Percentiles rank a stretch among this genome's conserved stretches.
phyloP scores from a whole-genome alignment of 139 green algal genomes.

The Ettlia oleoabundans region DNA sequence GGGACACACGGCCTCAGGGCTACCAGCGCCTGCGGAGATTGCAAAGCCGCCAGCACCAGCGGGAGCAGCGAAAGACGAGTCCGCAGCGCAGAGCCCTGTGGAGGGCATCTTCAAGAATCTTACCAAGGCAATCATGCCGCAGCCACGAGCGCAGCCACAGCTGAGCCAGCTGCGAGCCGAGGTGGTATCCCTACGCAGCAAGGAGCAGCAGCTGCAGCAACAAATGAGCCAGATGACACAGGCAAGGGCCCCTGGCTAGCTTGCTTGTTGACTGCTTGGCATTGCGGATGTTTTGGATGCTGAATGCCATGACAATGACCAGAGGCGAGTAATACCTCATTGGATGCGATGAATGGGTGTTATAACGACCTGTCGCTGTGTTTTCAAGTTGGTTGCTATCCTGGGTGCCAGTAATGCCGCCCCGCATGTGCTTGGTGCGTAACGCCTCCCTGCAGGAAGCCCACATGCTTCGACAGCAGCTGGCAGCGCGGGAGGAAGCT shows the following conservation, averaged over 20 bases:
- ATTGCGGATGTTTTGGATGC: neutral
- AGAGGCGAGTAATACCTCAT: too few relatives aligned
- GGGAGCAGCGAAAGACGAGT: too few relatives aligned
- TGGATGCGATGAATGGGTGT: neutral
- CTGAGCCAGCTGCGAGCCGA: neutral
- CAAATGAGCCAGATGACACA: neutral
- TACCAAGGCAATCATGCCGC: neutral
- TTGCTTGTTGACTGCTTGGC: neutral
- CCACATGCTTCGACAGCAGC: neutral
- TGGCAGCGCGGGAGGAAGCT: neutral
- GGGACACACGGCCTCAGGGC: too few relatives aligned
- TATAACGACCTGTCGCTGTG: neutral
- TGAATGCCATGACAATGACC: neutral
- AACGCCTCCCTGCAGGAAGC: neutral
- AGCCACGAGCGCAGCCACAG: neutral
- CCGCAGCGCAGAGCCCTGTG: too few relatives aligned
- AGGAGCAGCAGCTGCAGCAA: neutral
- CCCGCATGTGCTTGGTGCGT: neutral
- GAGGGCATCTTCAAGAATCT: too few relatives aligned
- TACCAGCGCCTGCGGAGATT: too few relatives aligned
- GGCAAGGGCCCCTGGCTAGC: neutral
- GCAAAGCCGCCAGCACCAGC: neutral
- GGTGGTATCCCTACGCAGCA: neutral
- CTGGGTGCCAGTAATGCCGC: too few relatives aligned
- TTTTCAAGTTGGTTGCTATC: neutral